These are phyloP conservation scores for Stentor coeruleus DNA, from an alignment of 73 alveolate genomes.

Conservation along the genomic window DNA sequence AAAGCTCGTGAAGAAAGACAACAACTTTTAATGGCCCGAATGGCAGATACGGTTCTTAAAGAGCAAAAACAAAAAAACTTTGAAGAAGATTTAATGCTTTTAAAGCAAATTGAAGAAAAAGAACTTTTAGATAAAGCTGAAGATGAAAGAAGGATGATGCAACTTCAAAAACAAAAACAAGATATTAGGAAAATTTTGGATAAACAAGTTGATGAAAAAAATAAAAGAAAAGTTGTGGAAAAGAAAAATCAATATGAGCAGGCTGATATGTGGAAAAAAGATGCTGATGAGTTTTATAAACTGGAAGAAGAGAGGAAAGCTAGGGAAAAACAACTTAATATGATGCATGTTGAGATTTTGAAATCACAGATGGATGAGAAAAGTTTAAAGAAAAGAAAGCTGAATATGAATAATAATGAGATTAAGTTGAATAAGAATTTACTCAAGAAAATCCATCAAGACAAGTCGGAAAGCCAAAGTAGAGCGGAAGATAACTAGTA, in stretches of 20 bases:
- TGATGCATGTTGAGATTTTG: not conserved
- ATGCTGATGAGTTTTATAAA: no score
- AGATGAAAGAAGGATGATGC: not conserved
- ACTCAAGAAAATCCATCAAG: constrained; percentile 30
- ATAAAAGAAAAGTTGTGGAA: not conserved
- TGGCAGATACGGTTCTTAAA: not conserved
- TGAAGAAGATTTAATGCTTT: not conserved
- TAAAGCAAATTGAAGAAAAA: not conserved
- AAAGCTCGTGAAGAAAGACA: not conserved
- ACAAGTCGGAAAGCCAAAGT: not conserved
- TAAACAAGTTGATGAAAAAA: not conserved
- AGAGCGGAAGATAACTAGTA: not conserved
- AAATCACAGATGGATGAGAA: constrained; percentile 39
- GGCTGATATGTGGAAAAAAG: not conserved
- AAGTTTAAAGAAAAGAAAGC: constrained; percentile 26
- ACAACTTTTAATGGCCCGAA: not conserved
- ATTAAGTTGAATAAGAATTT: constrained; percentile 40
- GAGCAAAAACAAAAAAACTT: not conserved
- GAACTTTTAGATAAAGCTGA: not conserved
- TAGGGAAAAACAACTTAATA: not conserved
- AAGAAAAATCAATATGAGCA: not conserved
- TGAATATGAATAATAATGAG: constrained; percentile 52
- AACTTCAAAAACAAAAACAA: not conserved
- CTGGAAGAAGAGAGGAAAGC: not conserved
- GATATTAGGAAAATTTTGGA: not conserved